Base-by-base conservation (phyloP, 306 rosid species). In the Glycine soja region DNA sequence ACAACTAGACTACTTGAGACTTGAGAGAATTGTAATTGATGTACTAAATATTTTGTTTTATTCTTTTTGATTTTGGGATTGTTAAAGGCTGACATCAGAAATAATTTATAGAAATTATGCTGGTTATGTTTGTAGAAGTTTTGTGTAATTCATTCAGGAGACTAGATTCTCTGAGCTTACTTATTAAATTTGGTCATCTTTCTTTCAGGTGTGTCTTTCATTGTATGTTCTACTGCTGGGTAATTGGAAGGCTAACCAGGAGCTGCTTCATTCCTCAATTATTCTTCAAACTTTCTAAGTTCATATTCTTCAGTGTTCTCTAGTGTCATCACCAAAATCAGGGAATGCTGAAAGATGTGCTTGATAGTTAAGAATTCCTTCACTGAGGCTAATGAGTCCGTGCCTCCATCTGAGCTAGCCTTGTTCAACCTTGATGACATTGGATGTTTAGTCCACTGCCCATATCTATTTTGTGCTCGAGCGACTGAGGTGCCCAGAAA, bases 321-420 rank as follows among this genome's bases (percentile, higher is more conserved):
- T 80, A 62, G 90, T 68, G 72, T 75, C 80, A 75, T 68, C 80
- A 67, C 83, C 84, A 86, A 82, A 18, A 52, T 66, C 71, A 72
- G 96, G 98, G 97, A 93, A 95, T 95, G 99, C 98, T 85, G 99
- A 87, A 95, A 93, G 92, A 95, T 95, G 99, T 90, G 97, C 90
- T 82, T 95, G 77, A 62, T 71, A 67, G 89, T 85, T 43, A 76
- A 86, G 80, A 83, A 50, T 57, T 87, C 88, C 68, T 69, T 88
- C 68, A 72, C 72, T 30, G 81, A 83, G 69, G 75, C 74, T 80
- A 80, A 84, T 54, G 86, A 77, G 81, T 68, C 64, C 52, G 61
- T 75, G 54, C 82, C 82, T 88, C 82, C 61, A 34, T 74, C 19
- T 65, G 84, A 85, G 85, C 83, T 86, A 83, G 46, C 83, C 52